Evolutionary conservation across 1,284 basidiomycete genomes (phyloP).

Genomic region (Sanghuangporus sanghuang): DNA sequence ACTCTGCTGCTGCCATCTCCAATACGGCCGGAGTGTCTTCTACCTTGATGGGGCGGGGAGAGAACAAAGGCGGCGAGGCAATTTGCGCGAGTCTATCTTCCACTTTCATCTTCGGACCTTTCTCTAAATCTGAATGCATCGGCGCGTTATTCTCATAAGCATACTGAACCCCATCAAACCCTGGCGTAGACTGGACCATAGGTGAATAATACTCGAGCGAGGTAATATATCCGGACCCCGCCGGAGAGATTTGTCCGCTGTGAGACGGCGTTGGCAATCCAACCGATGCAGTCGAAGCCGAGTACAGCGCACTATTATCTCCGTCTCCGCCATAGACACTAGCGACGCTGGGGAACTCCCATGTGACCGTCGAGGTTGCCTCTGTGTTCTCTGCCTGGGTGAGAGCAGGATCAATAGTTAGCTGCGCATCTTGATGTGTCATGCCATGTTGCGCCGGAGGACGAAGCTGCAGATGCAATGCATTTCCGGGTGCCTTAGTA

Average conservation of each 20-base stretch:
- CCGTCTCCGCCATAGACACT: background rate
- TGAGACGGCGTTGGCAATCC: slow-evolving; percentile 4
- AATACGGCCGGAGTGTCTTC: slow-evolving; percentile 9
- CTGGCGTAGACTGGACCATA: background rate
- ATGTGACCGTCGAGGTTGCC: background rate
- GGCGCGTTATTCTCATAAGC: background rate
- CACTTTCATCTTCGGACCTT: background rate
- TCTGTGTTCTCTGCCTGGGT: background rate
- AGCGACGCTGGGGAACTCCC: background rate
- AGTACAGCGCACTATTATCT: background rate
- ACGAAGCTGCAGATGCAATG: background rate
- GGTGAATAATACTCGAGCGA: background rate
- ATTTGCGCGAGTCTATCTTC: too few species aligned
- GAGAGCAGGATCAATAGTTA: background rate
- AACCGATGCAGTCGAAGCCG: background rate
- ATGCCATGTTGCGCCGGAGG: background rate
- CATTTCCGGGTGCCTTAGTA: background rate
- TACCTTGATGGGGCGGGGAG: slow-evolving; percentile 10
- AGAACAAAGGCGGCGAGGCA: slow-evolving; percentile 7
- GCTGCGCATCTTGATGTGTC: background rate
- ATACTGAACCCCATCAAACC: background rate
- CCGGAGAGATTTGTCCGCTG: background rate
- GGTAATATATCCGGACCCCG: background rate
- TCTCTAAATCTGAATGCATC: background rate
- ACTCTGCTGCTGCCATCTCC: background rate